Conservation (phyloP, 805 yeast genomes). For the Groenewaldozyma tartarivorans region DNA sequence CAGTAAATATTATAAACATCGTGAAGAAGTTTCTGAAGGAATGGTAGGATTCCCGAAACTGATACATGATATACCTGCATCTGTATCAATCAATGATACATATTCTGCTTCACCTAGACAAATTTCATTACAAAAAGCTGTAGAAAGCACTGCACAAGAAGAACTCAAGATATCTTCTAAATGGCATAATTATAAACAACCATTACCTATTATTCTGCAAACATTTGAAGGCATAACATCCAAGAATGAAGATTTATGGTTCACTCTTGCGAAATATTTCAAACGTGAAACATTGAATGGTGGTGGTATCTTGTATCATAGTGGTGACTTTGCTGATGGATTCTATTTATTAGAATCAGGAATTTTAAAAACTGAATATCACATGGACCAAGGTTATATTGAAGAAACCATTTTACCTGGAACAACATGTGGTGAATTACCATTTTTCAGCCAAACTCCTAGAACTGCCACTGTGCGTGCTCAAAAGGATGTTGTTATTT, state of each 20-base stretch:
- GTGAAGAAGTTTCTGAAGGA: slow-evolving; percentile 14
- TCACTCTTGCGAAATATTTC: slow-evolving; percentile 47
- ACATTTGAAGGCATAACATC: slow-evolving; percentile 52
- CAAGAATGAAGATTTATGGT: slow-evolving; percentile 52
- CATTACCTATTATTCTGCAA: slow-evolving; percentile 55
- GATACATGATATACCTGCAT: not conserved
- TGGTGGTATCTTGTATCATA: slow-evolving; percentile 37
- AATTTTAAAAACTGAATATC: slow-evolving; percentile 41
- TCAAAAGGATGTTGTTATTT: slow-evolving; percentile 54
- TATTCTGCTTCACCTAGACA: slow-evolving; percentile 23
- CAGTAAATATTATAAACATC: slow-evolving; percentile 42
- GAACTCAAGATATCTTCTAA: slow-evolving; percentile 21
- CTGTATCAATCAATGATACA: slow-evolving; percentile 1
- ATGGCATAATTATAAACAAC: slow-evolving; percentile 37
- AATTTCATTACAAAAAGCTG: slow-evolving; percentile 23
- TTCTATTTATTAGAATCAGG: slow-evolving; percentile 55
- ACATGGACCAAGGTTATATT: slow-evolving; percentile 38
- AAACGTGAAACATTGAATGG: slow-evolving; percentile 38
- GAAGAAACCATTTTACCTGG: slow-evolving; percentile 53
- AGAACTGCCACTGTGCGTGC: slow-evolving; percentile 43
- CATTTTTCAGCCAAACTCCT: slow-evolving; percentile 28
- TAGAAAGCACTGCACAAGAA: slow-evolving; percentile 24
- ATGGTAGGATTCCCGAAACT: not conserved
- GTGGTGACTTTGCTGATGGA: slow-evolving; percentile 40
- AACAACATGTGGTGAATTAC: slow-evolving; percentile 64